These are phyloP conservation scores for Phoenix roebelenii DNA, from an alignment of 176 grass and related monocot species.

Conservation along the genomic window DNA sequence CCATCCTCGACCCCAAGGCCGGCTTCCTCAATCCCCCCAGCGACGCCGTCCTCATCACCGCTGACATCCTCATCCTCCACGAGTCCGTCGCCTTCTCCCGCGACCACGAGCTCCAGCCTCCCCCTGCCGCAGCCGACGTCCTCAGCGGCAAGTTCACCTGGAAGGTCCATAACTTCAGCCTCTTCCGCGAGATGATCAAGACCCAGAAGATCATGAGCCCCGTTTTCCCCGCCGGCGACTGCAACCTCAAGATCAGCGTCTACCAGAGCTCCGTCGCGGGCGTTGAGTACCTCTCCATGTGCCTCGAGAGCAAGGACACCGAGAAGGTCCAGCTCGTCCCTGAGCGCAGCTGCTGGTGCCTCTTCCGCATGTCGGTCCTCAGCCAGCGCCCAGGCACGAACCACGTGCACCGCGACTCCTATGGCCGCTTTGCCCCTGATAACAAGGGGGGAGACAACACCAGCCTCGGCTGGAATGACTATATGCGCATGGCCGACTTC, in stretches of 20 bases:
- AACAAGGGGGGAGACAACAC: constrained; percentile 40
- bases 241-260: constrained; percentile 67
- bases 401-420: constrained; percentile 74
- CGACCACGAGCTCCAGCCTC: constrained; percentile 18
- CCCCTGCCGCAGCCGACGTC: constrained; percentile 4
- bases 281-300: constrained; percentile 76
- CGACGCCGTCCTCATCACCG: constrained; percentile 54
- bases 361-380: constrained; percentile 81
- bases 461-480: constrained; percentile 92
- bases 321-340: constrained; percentile 21
- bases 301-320: constrained; percentile 83
- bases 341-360: constrained; percentile 85
- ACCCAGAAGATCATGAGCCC: constrained; percentile 94
- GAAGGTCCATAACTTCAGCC: constrained; percentile 71
- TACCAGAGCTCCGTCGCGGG: constrained; percentile 68
- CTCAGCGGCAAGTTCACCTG: constrained; percentile 74
- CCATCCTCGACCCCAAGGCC: constrained; percentile 20
- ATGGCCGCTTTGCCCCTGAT: constrained; percentile 66
- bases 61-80: constrained; percentile 70
- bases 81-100: constrained; percentile 49
- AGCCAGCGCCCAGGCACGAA: constrained; percentile 56
- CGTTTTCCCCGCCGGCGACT: constrained; percentile 58
- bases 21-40: constrained; percentile 39
- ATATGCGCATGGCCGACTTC: constrained; percentile 84
- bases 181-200: constrained; percentile 78